Evolutionary conservation across 768 basidiomycete species (phyloP), one percentile per base, ranked within the genome.

Genomic region (Hemileccinum rubropunctum): DNA sequence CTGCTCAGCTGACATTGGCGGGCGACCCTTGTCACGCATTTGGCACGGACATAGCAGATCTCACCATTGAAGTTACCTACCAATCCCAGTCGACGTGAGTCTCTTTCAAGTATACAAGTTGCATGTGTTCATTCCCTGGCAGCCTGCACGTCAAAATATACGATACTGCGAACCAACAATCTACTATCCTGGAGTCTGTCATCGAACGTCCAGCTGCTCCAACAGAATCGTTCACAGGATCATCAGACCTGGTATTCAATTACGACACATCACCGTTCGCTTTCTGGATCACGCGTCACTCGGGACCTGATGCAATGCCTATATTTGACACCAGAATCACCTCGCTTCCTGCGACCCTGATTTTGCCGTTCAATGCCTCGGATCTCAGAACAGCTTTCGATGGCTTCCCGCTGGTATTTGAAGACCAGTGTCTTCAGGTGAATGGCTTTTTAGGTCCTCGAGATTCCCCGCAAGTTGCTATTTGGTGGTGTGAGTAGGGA

Each of bases 361-460:
- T 81, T 30, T 68, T 77, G n/a, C 75, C 85, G 11, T 71, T 77
- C n/a, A 76, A 80, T 34, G 28, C 73, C 0, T 66, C 62, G 8
- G 81, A 83, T 52, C 73, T 75, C 42, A 75, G 73, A 5, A 83
- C 82, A 0, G 76, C 77, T 3, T 71, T 90, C 15, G 74, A 82
- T 48, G 82, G 77, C 0, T 86, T 88, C 50, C 79, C 82, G 0
- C 71, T 91, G 11, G 78, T 91, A 12, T 91, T 91, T 58, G 88
- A 91, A 57, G 81, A 91, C 53, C 84, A 85, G 59, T 91, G 89
- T 61, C 74, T 91, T 18, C 86, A 90, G 76, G 80, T 81, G 49
- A 42, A 51, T 27, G 11, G 17, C n/a, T 4, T 6, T 15, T 26
- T 20, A 27, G 9, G 9, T 18, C 1, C 23, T 41, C 27, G n/a